Base-by-base conservation (phyloP, 768 basidiomycete genomes). In the Thelephora aurantiotincta region DNA sequence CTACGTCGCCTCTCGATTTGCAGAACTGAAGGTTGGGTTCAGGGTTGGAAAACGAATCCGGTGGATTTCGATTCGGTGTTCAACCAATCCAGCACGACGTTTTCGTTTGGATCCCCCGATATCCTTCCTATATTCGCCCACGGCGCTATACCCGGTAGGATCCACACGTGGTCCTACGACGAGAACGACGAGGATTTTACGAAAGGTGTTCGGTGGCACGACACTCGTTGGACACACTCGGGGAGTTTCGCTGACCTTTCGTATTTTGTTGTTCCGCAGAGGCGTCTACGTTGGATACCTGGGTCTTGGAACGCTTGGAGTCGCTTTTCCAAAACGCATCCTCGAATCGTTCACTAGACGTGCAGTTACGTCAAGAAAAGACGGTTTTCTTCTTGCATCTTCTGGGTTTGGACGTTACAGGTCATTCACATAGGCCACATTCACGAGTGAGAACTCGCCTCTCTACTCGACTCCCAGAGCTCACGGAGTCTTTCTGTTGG, bases 21-120 rank as follows among this genome's bases (percentile, higher is more conserved):
- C 14, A 41, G 4, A 18, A 50, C 45, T 49, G 26, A 49, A 23
- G 1, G 22, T 46, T 37, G 9, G 6, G 48, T 44, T 37, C 52
- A 86, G 82, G 86, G 84, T 43, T 89, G 87, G 86, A 89, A 87
- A 66, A 73, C 79, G 0, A 89, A 88, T 61, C 86, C 85, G 44
- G 85, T 91, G 44, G 77, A 88, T 55, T 91, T 92, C 58, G 88
- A 92, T 60, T 88, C 86, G 1, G 77, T 91, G 12, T 87, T 92
- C 61, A 92, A 91, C 56, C 82, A 79, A 55, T 88, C 86, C 2
- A 73, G 70, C 35, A 66, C 72, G 18, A 86, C 86, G 0, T 92
- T 78, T 58, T 82, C 84, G 1, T 91, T 92, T 50, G 89, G 89
- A 0, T 85, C 82, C 2, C 89, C 89, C 0, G 89, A 92, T 60